phyloP scores from a whole-genome alignment of 345 rosid genomes.

The Arabidopsis thaliana region TAIR10.1 NC_003070.9:16318501-16319000 shows the following conservation, averaged over 20 bases:
- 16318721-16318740: conserved; percentile 3
- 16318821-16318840: conserved; percentile 1
- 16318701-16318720: too few species aligned
- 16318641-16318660: neutral
- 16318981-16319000: neutral
- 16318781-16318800: neutral
- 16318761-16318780: conserved; percentile 2
- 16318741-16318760: conserved; percentile 1
- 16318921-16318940: neutral
- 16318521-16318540: conserved; percentile 9
- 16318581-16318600: neutral
- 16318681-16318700: too few species aligned
- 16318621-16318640: neutral
- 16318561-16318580: neutral
- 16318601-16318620: neutral
- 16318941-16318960: neutral
- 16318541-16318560: neutral
- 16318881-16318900: conserved; percentile 9
- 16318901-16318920: neutral
- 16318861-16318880: conserved; percentile 15
- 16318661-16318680: too few species aligned
- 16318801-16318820: neutral
- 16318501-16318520: conserved; percentile 1
- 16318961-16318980: conserved; percentile 3
- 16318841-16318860: conserved; percentile 1